Evolutionary conservation across 768 basidiomycete species (phyloP).

Genomic region (Cyclocybe aegerita): DNA sequence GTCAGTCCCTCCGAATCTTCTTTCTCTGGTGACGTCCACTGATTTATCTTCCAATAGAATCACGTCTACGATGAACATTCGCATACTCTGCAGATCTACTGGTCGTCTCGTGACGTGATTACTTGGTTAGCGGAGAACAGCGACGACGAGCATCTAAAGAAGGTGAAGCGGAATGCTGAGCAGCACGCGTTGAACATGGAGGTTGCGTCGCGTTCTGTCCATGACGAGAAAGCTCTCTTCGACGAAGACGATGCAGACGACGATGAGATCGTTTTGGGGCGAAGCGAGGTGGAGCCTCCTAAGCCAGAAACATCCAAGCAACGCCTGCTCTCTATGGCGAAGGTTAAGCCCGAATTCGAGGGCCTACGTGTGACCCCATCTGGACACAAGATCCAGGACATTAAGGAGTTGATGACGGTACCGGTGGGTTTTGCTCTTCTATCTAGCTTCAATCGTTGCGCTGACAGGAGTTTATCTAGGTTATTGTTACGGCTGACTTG

Average conservation of each 20-base stretch:
- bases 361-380: slow-evolving; percentile 69
- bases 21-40: slow-evolving; percentile 15
- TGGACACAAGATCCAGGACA: slow-evolving; percentile 96
- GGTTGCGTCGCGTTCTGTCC: slow-evolving; percentile 78
- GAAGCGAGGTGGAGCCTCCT: slow-evolving; percentile 36
- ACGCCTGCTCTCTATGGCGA: slow-evolving; percentile 72
- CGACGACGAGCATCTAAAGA: slow-evolving; percentile 94
- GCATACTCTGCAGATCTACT: slow-evolving; percentile 92
- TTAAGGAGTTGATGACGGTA: slow-evolving; percentile 89
- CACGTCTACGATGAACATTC: slow-evolving; percentile 95
- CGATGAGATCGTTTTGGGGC: slow-evolving; percentile 80
- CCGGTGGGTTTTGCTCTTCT: slow-evolving; percentile 57
- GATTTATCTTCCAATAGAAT: slow-evolving; percentile 50
- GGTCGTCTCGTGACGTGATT: slow-evolving; percentile 94
- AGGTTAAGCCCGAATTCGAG: slow-evolving; percentile 78
- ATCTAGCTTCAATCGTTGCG: slow-evolving; percentile 3
- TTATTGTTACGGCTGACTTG: slow-evolving; percentile 92
- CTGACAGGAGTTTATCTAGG: slow-evolving; percentile 41
- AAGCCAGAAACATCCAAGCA: slow-evolving; percentile 73
- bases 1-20: slow-evolving; percentile 42
- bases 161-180: slow-evolving; percentile 91
- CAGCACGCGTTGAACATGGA: slow-evolving; percentile 92
- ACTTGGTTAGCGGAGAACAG: slow-evolving; percentile 94
- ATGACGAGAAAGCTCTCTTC: slow-evolving; percentile 86
- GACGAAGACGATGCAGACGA: slow-evolving; percentile 85